Base-by-base conservation (phyloP, 768 basidiomycete genomes). In the Calvatia gigantea region DNA sequence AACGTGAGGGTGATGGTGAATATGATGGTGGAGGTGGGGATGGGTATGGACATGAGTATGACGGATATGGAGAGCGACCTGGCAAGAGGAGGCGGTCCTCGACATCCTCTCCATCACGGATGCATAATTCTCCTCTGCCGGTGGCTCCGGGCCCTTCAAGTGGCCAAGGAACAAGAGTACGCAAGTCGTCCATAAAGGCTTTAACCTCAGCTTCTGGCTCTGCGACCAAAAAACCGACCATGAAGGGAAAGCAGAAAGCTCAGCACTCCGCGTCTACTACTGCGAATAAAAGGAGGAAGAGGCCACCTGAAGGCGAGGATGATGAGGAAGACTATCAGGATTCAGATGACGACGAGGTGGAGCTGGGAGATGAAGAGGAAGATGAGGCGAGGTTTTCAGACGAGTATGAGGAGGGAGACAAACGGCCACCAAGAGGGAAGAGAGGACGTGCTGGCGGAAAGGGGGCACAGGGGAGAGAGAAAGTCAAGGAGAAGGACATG, bases 331-430 rank as follows among this genome's bases (percentile, higher is more conserved):
- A 64, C 37, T 58, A 58, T 49, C 42, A 52, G 14, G 62, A 63
- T 51, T 44, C 37, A 42, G 57, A 64, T 4, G 57, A 64, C 31
- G 63, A 63, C 21, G 64, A 68, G 23, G 66, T 67, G 37, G 61
- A 66, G 12, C 60, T 62, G 12, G 43, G 28, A 15, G 60, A 62
- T 42, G 59, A 65, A 51, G 61, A 64, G 28, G 58, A 60, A 8
- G 65, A 65, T 15, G 62, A 67, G 21, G 69, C 66, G 51, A 51
- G 27, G 14, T 59, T 57, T 51, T 54, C 51, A 9, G 52, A 53
- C 17, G 60, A 58, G 38, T 61, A 56, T 51, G 64, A 64, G 15
- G 62, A 65, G 19, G 57, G 62, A n/a, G 57, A 61, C 37, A 59
- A 64, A 1, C 64, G 60, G 29, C 62, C 62, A 21, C 47, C 58